Conservation (phyloP, 805 yeast genomes). For the Schwanniomyces sp. region DNA sequence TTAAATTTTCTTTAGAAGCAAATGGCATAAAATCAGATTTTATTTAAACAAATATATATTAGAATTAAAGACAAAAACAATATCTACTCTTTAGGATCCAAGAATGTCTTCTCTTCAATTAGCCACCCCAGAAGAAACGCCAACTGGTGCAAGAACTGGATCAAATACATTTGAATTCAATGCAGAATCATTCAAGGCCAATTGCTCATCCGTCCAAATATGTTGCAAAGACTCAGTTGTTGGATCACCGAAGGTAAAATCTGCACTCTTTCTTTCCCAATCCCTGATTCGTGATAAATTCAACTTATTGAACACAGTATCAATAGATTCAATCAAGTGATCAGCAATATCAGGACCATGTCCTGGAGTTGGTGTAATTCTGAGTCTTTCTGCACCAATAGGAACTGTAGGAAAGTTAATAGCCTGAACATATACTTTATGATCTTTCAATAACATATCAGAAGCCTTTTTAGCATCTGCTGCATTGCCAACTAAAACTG, state of each 20-base stretch:
- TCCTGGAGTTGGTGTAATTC: slow-evolving; percentile 99
- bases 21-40: too few species aligned
- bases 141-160: slow-evolving; percentile 62
- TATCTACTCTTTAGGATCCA: too few species aligned
- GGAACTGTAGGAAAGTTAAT: slow-evolving; percentile 98
- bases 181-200: slow-evolving; percentile 59
- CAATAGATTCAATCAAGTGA: slow-evolving; percentile 74
- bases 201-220: slow-evolving; percentile 86
- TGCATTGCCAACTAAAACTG: slow-evolving; percentile 93
- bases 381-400: slow-evolving; percentile 90
- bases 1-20: too few species aligned
- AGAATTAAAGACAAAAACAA: too few species aligned
- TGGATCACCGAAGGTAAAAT: slow-evolving; percentile 80
- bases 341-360: slow-evolving; percentile 78
- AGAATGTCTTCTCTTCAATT: too few species aligned
- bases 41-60: too few species aligned
- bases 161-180: slow-evolving; percentile 66
- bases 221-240: slow-evolving; percentile 50
- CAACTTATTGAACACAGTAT: slow-evolving; percentile 74
- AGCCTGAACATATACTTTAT: slow-evolving; percentile 93
- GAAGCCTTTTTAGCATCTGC: slow-evolving; percentile 88
- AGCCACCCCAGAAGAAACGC: slow-evolving; percentile 76
- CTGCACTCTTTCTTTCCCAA: slow-evolving; percentile 80
- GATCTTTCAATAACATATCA: slow-evolving; percentile 79
- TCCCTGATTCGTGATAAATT: slow-evolving; percentile 71